phyloP scores from a whole-genome alignment of 345 rosid species.

The Eutrema heterophyllum region DNA sequence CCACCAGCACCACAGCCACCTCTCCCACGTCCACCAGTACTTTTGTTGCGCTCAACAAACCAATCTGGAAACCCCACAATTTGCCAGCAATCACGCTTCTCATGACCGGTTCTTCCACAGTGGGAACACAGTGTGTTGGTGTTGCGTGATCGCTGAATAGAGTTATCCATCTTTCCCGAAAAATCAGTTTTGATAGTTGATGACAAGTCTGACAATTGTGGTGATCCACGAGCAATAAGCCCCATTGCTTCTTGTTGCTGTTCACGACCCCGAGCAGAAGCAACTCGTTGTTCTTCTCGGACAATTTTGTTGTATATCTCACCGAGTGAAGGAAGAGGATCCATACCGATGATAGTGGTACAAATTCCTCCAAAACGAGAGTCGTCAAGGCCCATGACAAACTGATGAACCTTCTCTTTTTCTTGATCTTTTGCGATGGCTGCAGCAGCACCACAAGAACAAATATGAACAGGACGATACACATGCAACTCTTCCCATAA shows the following conservation, averaged over 20 bases:
- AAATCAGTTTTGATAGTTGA: neutral
- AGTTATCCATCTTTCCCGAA: neutral
- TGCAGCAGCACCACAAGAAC: neutral
- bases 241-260: neutral
- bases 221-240: neutral
- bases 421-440: neutral
- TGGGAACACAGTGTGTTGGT: neutral
- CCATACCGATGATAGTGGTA: neutral
- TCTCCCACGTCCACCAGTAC: slow-evolving; percentile 35
- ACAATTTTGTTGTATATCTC: neutral
- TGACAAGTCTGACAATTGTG: too few relatives aligned
- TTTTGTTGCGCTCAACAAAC: too few relatives aligned
- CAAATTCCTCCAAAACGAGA: neutral
- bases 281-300: neutral
- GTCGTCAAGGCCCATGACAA: neutral
- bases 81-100: neutral
- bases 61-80: neutral
- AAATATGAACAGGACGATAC: neutral
- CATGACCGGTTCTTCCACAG: neutral
- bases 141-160: slow-evolving; percentile 16
- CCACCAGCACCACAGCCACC: neutral
- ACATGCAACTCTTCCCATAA: neutral
- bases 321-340: neutral
- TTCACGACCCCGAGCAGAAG: neutral
- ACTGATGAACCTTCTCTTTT: neutral